Evolutionary conservation across 257 asterid species (phyloP).

Genomic region (Scutellaria galericulata): DNA sequence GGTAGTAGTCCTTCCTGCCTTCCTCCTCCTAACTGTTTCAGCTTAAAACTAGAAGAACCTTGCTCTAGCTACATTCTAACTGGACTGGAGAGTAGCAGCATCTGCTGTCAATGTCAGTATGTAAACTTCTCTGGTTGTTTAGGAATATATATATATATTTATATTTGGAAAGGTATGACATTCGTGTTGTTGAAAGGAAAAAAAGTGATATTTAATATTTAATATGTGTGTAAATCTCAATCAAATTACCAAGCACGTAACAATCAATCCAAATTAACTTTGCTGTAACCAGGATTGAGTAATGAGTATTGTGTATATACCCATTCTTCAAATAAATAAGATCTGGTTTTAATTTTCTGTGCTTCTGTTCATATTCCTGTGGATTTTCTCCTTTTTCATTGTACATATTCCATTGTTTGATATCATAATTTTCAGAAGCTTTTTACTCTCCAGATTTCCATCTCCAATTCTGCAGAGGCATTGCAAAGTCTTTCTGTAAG

Average conservation of each 20-base stretch:
- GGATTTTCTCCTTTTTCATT: slow-evolving; percentile 8
- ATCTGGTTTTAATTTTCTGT: slow-evolving; percentile 11
- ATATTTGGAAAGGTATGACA: background rate
- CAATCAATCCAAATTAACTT: slow-evolving; percentile 15
- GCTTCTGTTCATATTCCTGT: background rate
- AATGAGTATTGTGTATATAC: too few species aligned
- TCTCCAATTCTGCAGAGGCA: slow-evolving; percentile 67
- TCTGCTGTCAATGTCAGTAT: slow-evolving; percentile 4
- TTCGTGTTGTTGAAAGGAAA: slow-evolving; percentile 5
- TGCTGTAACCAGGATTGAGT: background rate
- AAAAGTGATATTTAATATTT: background rate
- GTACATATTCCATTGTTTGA: background rate
- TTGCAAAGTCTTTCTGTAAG: slow-evolving; percentile 71
- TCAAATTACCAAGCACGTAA: slow-evolving; percentile 6
- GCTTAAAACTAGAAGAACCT: background rate
- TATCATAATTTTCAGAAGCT: slow-evolving; percentile 27
- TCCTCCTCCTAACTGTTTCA: slow-evolving; percentile 26
- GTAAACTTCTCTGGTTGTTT: background rate
- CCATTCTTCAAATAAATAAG: background rate
- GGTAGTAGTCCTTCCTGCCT: slow-evolving; percentile 40
- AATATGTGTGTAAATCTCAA: slow-evolving; percentile 2
- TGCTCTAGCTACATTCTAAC: background rate
- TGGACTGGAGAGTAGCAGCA: too few species aligned
- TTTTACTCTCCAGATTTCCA: slow-evolving; percentile 52
- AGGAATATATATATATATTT: too few species aligned